Base-by-base conservation (phyloP, 495 filamentous ascomycete genomes). In the Penicillium pulvis region DNA sequence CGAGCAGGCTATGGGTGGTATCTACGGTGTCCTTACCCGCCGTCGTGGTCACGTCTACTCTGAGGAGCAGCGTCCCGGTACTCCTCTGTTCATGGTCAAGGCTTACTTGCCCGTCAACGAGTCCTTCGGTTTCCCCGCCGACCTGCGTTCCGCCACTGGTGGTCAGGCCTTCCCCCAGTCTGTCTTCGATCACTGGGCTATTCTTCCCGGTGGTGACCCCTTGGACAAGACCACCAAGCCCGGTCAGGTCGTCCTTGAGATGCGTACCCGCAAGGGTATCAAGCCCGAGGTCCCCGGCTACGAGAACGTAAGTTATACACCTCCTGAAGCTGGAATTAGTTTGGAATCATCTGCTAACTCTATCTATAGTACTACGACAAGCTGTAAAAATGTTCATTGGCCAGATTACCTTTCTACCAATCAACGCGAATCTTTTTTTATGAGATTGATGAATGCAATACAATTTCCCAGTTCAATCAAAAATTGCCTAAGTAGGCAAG, bases 261-360 rank as follows among this genome's bases (percentile, higher is more conserved):
- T 93, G 90, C 90, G 94, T 68, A 97, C 97, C 88, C 88, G 94
- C 80, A 99, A 99, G 89, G 95, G 93, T 88, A 81, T 99, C 85
- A 99, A 99, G 90, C 82, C 87, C 71, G 83, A 90, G 62, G 90
- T 96, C 70, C 93, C 93, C 61, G 88, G 87, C 73, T 85, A 89
- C 80, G 90, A 89, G 65, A 94, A 97, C 83, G 92, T 96, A 88
- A 92, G 91, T 90, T 57, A 55, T 46, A 12, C 14, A 17, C 11
- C 33, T 1, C 48, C 56, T 39, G 24, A 44, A 28, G 11, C 1
- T 24, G 6, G n/a, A 24, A 28, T 23, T 41, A 9, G 36, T 49
- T 2, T 12, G 8, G n/a, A 53, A n/a, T 50, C 42, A 52, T 12
- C 64, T 73, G 61, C 87, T 93, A 83, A 92, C 75, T 51, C 36